Conservation (phyloP, 169 alveolate genomes). For the Cryptosporidium canis region DNA sequence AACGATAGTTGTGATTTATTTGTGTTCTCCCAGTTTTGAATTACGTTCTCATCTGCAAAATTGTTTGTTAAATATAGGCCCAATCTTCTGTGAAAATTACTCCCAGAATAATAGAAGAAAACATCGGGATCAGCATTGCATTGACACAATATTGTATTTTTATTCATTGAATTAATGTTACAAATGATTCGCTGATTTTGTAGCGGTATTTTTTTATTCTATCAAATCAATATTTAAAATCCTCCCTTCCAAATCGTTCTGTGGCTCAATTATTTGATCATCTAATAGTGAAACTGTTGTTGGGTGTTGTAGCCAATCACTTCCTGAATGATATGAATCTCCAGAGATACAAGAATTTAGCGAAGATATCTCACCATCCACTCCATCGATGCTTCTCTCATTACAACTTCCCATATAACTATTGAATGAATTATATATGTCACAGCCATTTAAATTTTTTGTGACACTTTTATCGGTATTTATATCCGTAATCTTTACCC, state of each 20-base stretch:
- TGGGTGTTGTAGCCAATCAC: constrained; percentile 67
- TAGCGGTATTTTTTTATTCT: constrained; percentile 4
- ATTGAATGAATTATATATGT: background rate
- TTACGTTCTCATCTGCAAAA: background rate
- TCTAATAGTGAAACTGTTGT: constrained; percentile 61
- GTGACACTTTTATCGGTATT: background rate
- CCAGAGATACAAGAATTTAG: constrained; percentile 21
- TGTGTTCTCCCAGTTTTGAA: background rate
- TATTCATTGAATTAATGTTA: background rate
- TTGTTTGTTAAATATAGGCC: constrained; percentile 3
- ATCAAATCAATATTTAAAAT: constrained; percentile 32
- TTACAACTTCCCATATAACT: constrained; percentile 8
- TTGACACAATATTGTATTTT: constrained; percentile 11
- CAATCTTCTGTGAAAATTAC: background rate
- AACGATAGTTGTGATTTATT: background rate
- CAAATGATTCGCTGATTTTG: background rate
- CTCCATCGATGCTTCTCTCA: constrained; percentile 17
- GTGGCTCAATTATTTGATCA: constrained; percentile 32
- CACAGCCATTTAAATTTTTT: background rate
- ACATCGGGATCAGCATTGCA: constrained; percentile 14
- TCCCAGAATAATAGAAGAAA: constrained; percentile 47
- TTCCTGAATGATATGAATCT: constrained; percentile 32
- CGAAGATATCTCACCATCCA: background rate
- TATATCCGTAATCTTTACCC: background rate
- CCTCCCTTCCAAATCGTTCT: constrained; percentile 23